Percentiles rank a stretch among this genome's conserved stretches.
phyloP scores from a whole-genome alignment of 2,329 filamentous ascomycete genomes.

The Colletotrichum siamense region DNA sequence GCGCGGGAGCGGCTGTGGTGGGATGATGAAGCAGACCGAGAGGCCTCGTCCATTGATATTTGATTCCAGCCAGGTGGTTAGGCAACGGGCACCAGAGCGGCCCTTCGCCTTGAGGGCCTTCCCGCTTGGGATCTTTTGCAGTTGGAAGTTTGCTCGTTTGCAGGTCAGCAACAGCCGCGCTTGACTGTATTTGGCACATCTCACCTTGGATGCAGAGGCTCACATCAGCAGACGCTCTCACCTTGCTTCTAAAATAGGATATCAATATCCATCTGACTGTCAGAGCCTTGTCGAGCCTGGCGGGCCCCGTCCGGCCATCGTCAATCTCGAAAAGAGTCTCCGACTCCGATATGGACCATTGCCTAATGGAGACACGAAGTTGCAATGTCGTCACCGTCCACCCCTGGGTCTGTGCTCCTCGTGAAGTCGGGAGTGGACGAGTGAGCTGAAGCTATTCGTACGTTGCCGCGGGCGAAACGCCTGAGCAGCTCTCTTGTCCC shows the following conservation, averaged over 20 bases:
- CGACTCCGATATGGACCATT: neutral
- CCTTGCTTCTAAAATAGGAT: neutral
- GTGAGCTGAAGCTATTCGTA: neutral
- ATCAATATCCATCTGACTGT: neutral
- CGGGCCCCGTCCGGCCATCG: neutral
- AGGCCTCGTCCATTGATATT: neutral
- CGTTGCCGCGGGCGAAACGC: neutral
- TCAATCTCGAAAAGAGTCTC: neutral
- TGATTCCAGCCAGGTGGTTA: conserved; percentile 1
- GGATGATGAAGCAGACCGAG: neutral
- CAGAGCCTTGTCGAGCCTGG: neutral
- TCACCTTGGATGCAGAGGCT: neutral
- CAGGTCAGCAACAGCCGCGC: neutral
- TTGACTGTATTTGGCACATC: neutral
- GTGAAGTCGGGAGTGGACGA: neutral
- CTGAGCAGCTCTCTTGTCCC: neutral
- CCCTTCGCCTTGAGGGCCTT: neutral
- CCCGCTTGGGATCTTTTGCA: neutral
- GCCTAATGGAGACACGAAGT: neutral
- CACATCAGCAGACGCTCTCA: conserved; percentile 2
- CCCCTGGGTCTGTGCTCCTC: neutral
- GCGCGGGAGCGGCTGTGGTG: neutral
- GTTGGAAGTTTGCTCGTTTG: neutral
- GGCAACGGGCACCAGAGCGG: conserved; percentile 1
- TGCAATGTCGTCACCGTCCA: neutral